Evolutionary conservation across 1,139 yeast species (phyloP), one percentile per base, ranked within the genome.

Genomic region (Protomyces lactucae-debilis): DNA sequence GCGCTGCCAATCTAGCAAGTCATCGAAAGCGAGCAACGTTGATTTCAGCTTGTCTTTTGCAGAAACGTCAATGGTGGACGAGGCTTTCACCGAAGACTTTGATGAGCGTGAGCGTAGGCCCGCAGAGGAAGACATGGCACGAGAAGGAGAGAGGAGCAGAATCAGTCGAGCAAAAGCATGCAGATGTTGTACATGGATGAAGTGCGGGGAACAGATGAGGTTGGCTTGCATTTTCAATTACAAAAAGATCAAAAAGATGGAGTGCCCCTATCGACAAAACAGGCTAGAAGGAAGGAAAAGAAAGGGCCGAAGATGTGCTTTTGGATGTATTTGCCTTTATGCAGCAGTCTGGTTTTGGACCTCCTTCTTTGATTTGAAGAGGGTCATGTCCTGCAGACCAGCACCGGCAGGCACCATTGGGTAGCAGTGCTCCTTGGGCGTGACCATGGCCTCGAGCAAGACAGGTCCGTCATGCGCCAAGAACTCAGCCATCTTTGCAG

Each of bases 391-490:
- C 74, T 93, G 95, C 73, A 93, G 82, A 69, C 88, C 97, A 77
- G 88, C 89, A 72, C 99, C 99, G 67, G 86, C 96, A 64, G 99
- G 97, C 64, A 93, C 99, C 96, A 93, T 92, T 66, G 99, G 99
- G 76, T 93, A 83, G 68, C 95, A 98, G 57, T 98, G 98, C 60
- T 93, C 97, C 82, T 93, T 93, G 83, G 87, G 87, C 78, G 92
- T 98, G 52, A 91, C 95, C 67, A 86, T 73, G 61, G 91, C 98
- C 79, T 93, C 99, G 73, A 92, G 78, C 73, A 93, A 82, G 60
- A 92, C 89, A 23, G 99, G 98, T 28, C 96, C 95, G 51, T 83
- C 82, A 64, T 80, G 78, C 72, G 83, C 80, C 69, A 93, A 79
- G 82, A 91, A 87, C 74, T 86, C 85, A 74, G 85, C 81, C 65